Conservation (phyloP, 805 yeast genomes). For the Yamadazyma akitaensis region DNA sequence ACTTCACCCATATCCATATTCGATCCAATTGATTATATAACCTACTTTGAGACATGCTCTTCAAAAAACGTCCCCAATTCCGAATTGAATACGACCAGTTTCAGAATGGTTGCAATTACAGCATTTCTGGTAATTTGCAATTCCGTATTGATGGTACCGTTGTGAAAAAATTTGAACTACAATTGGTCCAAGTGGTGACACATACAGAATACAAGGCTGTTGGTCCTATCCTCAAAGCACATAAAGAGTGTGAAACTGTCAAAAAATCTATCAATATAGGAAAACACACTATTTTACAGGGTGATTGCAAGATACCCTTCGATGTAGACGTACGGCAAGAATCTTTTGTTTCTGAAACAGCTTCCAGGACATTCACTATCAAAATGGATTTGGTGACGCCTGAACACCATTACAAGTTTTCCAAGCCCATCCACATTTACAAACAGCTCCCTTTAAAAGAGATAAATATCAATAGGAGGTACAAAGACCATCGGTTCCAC, state of each 20-base stretch:
- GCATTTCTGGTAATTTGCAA: not conserved
- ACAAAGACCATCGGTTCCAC: not conserved
- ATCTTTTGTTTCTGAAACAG: not conserved
- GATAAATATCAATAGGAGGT: not conserved
- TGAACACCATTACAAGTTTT: not conserved
- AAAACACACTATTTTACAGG: not conserved
- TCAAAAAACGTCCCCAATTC: not conserved
- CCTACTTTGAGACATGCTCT: not conserved
- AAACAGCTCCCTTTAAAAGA: not conserved
- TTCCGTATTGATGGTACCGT: not conserved
- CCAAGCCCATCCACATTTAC: not conserved
- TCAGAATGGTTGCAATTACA: constrained; percentile 1
- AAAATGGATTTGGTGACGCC: not conserved
- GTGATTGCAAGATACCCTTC: not conserved
- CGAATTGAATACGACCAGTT: not conserved
- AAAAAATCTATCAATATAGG: too few relatives aligned
- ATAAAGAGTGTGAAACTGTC: not conserved
- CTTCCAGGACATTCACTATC: not conserved
- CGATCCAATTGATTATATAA: too few relatives aligned
- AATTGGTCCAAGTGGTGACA: not conserved
- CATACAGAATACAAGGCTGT: not conserved
- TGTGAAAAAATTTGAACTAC: not conserved
- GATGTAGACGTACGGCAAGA: not conserved
- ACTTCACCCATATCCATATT: too few relatives aligned
- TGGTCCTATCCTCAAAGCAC: not conserved